Evolutionary conservation across 169 alveolate species (phyloP).

Genomic region (Plasmodium yoelii): DNA sequence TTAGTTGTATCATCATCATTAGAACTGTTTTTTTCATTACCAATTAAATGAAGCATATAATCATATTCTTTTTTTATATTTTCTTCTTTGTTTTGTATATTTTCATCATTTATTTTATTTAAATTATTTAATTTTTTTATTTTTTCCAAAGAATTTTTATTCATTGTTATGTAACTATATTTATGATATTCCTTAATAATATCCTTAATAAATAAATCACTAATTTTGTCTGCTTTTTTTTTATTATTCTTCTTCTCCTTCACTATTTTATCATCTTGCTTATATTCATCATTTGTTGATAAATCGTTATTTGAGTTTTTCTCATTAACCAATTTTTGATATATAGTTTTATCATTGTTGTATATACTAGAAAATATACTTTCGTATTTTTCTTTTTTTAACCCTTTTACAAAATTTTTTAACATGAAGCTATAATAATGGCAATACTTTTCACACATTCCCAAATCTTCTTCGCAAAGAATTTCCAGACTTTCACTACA

Average conservation of each 20-base stretch:
- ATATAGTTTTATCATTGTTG: slow-evolving; percentile 24
- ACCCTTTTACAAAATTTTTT: not conserved
- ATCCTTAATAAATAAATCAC: not conserved
- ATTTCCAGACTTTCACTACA: slow-evolving; percentile 44
- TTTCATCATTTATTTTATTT: not conserved
- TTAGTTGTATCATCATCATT: slow-evolving; percentile 8
- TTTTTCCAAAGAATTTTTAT: slow-evolving; percentile 14
- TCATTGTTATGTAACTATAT: slow-evolving; percentile 19
- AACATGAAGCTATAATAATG: slow-evolving; percentile 22
- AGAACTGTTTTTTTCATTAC: slow-evolving; percentile 11
- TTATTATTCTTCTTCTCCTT: not conserved
- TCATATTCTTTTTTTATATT: slow-evolving; percentile 7
- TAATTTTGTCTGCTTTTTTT: slow-evolving; percentile 4
- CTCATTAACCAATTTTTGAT: not conserved
- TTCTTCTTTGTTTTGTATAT: slow-evolving; percentile 5
- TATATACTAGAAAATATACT: slow-evolving; percentile 6
- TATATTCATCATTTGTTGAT: no score
- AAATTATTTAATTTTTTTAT: not conserved
- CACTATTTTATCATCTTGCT: no score
- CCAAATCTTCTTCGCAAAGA: slow-evolving; percentile 9
- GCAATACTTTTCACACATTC: slow-evolving; percentile 53
- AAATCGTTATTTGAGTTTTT: no score
- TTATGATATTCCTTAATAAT: slow-evolving; percentile 42
- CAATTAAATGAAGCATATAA: slow-evolving; percentile 34
- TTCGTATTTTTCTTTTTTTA: slow-evolving; percentile 32